phyloP scores from a whole-genome alignment of 78 protist species.

The Andalucia godoyi region DNA sequence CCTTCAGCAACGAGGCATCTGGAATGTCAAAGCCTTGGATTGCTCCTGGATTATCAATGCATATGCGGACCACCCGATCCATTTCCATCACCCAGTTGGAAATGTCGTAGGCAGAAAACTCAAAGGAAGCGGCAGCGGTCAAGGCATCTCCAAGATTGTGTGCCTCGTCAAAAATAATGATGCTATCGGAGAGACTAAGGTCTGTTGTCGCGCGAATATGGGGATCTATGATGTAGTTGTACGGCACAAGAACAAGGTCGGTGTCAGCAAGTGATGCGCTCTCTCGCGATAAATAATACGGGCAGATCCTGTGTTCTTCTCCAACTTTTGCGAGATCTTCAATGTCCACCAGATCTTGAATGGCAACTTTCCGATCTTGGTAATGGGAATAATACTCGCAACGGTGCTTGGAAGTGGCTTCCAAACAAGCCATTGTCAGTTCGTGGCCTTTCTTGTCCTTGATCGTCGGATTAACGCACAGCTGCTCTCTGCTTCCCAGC shows the following conservation, averaged over 20 bases:
- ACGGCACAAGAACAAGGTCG: conserved; percentile 86
- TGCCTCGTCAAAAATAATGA: conserved; percentile 79
- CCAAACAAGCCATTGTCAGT: not conserved
- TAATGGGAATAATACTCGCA: not conserved
- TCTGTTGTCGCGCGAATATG: conserved; percentile 16
- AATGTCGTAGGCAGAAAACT: conserved; percentile 11
- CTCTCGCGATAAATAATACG: conserved; percentile 64
- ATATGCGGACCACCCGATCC: not conserved
- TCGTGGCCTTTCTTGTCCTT: not conserved
- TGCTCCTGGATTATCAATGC: too few relatives aligned
- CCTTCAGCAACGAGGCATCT: too few relatives aligned
- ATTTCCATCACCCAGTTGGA: conserved; percentile 8
- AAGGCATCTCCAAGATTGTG: conserved; percentile 41
- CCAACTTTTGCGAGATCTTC: conserved; percentile 69
- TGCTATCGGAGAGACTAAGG: conserved; percentile 1
- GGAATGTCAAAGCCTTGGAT: too few relatives aligned
- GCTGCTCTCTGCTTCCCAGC: conserved; percentile 71
- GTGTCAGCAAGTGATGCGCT: conserved; percentile 20
- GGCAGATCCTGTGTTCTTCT: conserved; percentile 50
- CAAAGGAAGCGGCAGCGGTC: conserved; percentile 40
- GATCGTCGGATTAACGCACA: conserved; percentile 73
- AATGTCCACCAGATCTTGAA: conserved; percentile 29
- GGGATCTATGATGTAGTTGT: conserved; percentile 88
- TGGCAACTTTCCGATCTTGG: too few relatives aligned
- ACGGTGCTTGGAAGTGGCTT: not conserved